A percentile compares a stretch with the other conserved stretches of the same genome.
These are phyloP conservation scores for Rhypophila decipiens DNA, from an alignment of 495 filamentous ascomycete species.

Conservation along the genomic window DNA sequence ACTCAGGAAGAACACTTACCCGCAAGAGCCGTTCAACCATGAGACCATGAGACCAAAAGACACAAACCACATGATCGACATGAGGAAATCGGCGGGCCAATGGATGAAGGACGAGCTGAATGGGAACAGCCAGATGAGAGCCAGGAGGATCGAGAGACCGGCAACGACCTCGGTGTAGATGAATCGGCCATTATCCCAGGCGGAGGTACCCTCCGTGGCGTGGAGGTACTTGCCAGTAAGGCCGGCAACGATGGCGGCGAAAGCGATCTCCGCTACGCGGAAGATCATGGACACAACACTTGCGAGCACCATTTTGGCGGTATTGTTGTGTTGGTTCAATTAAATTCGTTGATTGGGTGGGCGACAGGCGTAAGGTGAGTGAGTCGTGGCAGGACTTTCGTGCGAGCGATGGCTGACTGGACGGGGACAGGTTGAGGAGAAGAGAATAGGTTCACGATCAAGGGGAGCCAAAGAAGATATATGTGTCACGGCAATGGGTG, in stretches of 20 bases:
- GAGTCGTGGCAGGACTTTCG: no score
- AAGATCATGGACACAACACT: constrained; percentile 37
- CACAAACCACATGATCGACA: constrained; percentile 58
- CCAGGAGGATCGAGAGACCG: constrained; percentile 38
- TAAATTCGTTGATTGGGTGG: no score
- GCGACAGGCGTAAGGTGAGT: no score
- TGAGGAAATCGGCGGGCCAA: constrained; percentile 50
- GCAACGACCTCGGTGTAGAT: constrained; percentile 46
- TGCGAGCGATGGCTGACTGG: no score
- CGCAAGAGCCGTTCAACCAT: constrained; percentile 45
- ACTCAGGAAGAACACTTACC: constrained; percentile 63
- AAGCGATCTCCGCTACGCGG: constrained; percentile 41
- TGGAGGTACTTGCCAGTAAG: constrained; percentile 42
- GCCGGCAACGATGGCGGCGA: constrained; percentile 41
- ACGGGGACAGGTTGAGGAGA: no score
- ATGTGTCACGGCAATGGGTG: neutral
- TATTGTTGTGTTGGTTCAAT: neutral
- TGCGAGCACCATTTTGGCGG: constrained; percentile 32
- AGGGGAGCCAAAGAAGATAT: neutral
- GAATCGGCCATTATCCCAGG: constrained; percentile 36
- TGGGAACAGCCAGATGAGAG: constrained; percentile 44
- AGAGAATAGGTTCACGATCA: neutral
- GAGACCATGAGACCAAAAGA: constrained; percentile 58
- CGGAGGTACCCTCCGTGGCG: constrained; percentile 16
- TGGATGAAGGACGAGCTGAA: constrained; percentile 38